Evolutionary conservation across 179 eudicot genomes (phyloP).

Genomic region (Gypsophila paniculata): DNA sequence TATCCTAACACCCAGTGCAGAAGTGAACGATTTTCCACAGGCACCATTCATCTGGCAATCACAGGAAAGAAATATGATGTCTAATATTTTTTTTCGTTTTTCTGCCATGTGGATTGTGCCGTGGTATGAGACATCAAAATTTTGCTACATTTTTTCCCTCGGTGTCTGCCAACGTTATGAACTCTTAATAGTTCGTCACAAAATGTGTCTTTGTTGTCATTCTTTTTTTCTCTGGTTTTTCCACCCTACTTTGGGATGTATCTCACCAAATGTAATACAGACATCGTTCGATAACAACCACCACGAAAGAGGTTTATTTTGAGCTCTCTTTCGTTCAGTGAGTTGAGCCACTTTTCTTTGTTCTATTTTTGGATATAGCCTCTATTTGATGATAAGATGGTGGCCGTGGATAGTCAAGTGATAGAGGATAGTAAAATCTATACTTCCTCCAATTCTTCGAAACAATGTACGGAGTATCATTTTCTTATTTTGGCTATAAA

Average conservation of each 20-base stretch:
- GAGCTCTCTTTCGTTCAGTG: neutral
- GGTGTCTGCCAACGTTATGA: too few relatives aligned
- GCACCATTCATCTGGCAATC: slow-evolving; percentile 5
- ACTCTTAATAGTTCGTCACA: neutral
- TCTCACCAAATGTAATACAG: neutral
- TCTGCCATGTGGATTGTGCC: slow-evolving; percentile 9
- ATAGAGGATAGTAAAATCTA: too few relatives aligned
- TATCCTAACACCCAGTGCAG: slow-evolving; percentile 16
- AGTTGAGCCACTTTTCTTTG: too few relatives aligned
- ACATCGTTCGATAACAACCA: neutral
- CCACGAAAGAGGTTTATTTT: neutral
- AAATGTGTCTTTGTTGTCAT: neutral
- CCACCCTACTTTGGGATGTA: neutral
- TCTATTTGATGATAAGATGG: too few relatives aligned
- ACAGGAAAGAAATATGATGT: slow-evolving; percentile 16
- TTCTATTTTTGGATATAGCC: too few relatives aligned
- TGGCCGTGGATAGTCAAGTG: too few relatives aligned
- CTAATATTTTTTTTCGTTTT: neutral
- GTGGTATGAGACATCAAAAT: slow-evolving; percentile 9
- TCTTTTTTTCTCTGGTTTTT: neutral
- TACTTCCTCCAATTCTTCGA: too few relatives aligned
- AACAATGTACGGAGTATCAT: too few relatives aligned
- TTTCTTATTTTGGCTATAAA: too few relatives aligned
- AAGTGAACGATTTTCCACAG: slow-evolving; percentile 15
- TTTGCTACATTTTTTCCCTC: neutral